Base-by-base conservation (phyloP, 2,329 filamentous ascomycete species). In the Drechslerella coelobrocha region DNA sequence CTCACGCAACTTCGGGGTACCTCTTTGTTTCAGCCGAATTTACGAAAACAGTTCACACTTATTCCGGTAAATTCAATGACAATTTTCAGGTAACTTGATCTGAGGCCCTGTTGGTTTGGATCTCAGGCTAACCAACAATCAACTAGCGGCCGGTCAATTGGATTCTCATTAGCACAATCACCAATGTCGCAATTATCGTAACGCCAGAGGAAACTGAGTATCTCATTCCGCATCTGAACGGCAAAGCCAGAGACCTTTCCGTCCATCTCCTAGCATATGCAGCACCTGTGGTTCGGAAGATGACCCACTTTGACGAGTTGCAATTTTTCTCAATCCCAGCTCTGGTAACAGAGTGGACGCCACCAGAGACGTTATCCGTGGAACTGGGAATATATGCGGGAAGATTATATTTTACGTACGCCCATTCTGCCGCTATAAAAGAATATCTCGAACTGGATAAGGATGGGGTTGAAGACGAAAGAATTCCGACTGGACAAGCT, bases 161-260 rank as follows among this genome's bases (percentile, higher is more conserved):
- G 86, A 75, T 90, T 1, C 76, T 89, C 0, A 88, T 83, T 82
- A 84, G 82, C 65, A 73, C 73, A 0, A n/a, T 73, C 0, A 78
- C 78, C 0, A 74, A 83, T 6, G 82, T 79, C 0, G 87, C 82
- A 0, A 72, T 90, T 0, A 76, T 89, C 1, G 75, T 89, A 1
- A 85, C 84, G 26, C 84, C 86, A 0, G 87, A 89, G 73, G 88
- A 90, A 75, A 85, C 83, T 0, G 85, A 89, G 61, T 48, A 63
- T n/a, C 19, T 69, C 17, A 69, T 69, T 17, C 50, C 56, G 12
- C 56, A 61, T 53, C 19, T 69, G 1, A 52, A 39, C n/a, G 53
- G 23, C 3, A 52, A 24, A 45, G 43, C 52, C 8, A 29, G 56
- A 55, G 41, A 61, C 4, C 37, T 24, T 5, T 41, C 57, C 4